phyloP scores from a whole-genome alignment of 164 flowering plant species.

The Dillenia suffruticosa region DNA sequence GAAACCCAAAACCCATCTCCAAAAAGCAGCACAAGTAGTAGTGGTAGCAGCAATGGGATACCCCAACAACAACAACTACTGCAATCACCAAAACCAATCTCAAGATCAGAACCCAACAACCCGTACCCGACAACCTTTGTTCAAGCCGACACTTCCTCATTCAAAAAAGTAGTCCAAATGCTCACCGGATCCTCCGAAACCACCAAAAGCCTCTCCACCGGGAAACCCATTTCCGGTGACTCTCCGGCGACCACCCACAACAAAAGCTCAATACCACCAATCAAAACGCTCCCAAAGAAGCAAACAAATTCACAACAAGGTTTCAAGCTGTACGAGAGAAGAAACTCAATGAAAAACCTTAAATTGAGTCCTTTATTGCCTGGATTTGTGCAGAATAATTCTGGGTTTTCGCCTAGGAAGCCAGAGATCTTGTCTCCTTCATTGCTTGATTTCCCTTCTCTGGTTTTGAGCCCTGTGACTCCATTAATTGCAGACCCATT shows the following conservation, averaged over 20 bases:
- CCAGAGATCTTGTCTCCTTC: slow-evolving; percentile 81
- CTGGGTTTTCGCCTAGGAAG: slow-evolving; percentile 47
- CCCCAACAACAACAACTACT: slow-evolving; percentile 24
- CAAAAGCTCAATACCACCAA: slow-evolving; percentile 46
- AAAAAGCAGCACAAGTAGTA: slow-evolving; percentile 38
- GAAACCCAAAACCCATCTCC: slow-evolving; percentile 49
- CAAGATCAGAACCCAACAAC: slow-evolving; percentile 62
- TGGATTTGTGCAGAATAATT: slow-evolving; percentile 8
- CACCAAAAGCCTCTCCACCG: slow-evolving; percentile 27
- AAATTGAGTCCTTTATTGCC: slow-evolving; percentile 66
- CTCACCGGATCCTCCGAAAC: slow-evolving; percentile 76
- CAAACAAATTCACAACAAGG: slow-evolving; percentile 23
- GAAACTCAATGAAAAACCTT: slow-evolving; percentile 65
- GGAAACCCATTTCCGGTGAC: too few relatives aligned
- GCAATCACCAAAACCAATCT: slow-evolving; percentile 46
- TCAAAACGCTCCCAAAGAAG: slow-evolving; percentile 48
- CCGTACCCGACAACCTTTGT: slow-evolving; percentile 94
- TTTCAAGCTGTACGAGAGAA: slow-evolving; percentile 82
- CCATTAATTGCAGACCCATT: slow-evolving; percentile 61
- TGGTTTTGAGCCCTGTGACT: slow-evolving; percentile 85
- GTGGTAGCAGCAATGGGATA: slow-evolving; percentile 22
- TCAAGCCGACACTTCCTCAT: slow-evolving; percentile 75
- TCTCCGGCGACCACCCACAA: slow-evolving; percentile 5
- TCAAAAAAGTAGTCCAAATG: slow-evolving; percentile 96
- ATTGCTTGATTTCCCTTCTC: slow-evolving; percentile 74